Conservation (phyloP, 345 rosid species). For the Rhodamnia rubescens region DNA sequence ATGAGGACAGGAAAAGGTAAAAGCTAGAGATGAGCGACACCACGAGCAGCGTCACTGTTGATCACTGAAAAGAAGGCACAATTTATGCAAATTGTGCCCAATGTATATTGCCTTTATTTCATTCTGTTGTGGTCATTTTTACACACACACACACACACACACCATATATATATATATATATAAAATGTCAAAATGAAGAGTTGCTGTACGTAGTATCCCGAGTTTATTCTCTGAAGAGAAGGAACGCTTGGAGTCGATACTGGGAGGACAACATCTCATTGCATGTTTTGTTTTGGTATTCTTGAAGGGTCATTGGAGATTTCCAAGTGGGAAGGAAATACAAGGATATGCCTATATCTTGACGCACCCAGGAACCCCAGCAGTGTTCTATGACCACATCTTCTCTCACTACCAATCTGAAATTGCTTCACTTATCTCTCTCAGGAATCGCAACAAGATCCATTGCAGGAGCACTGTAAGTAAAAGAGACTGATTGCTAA, state of each 20-base stretch:
- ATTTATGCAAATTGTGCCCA: neutral
- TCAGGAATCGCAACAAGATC: conserved; percentile 65
- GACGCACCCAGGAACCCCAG: conserved; percentile 98
- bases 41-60: neutral
- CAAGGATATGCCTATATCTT: conserved; percentile 95
- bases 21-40: neutral
- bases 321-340: conserved; percentile 92
- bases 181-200: neutral
- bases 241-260: neutral
- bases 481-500: neutral
- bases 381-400: conserved; percentile 80
- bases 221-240: neutral
- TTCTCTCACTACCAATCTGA: conserved; percentile 61
- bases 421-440: conserved; percentile 56
- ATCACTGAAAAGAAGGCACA: neutral
- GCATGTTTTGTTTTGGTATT: neutral
- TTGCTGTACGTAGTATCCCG: neutral
- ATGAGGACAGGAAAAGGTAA: neutral
- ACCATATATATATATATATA: neutral
- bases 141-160: neutral
- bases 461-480: conserved; percentile 79
- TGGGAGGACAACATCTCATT: neutral
- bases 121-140: neutral
- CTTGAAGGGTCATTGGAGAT: conserved; percentile 91
- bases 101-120: neutral